phyloP scores from a whole-genome alignment of 352 stramenopile genomes.

The Pythium monospermum region DNA sequence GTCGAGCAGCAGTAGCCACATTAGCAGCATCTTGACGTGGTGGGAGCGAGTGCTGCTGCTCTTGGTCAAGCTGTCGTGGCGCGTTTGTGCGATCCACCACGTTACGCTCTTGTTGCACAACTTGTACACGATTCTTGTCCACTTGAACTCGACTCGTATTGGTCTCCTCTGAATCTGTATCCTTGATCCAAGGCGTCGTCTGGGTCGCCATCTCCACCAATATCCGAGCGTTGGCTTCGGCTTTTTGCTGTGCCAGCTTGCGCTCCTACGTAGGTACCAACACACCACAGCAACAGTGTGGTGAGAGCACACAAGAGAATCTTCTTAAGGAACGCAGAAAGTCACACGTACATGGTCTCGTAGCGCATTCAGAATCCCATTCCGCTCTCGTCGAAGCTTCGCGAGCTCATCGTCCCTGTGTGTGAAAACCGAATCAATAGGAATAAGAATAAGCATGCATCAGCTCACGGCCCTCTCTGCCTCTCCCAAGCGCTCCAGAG shows the following conservation, averaged over 20 bases:
- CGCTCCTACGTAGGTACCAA: slow-evolving; percentile 4
- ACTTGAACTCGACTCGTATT: too few species aligned
- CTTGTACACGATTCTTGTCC: too few species aligned
- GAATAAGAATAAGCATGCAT: background rate
- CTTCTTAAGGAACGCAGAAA: too few species aligned
- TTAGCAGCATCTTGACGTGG: too few species aligned
- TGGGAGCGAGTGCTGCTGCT: too few species aligned
- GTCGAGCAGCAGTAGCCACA: too few species aligned
- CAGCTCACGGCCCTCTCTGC: background rate
- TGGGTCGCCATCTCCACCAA: background rate
- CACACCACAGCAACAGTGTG: background rate
- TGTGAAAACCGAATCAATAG: slow-evolving; percentile 4
- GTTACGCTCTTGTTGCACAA: too few species aligned
- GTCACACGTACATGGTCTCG: slow-evolving; percentile 31
- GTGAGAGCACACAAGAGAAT: too few species aligned
- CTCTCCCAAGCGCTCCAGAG: too few species aligned
- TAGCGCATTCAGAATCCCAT: slow-evolving; percentile 50
- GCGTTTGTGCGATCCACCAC: too few species aligned
- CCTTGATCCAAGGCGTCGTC: background rate
- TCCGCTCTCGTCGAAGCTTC: slow-evolving; percentile 57
- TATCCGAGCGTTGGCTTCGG: background rate
- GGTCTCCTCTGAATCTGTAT: too few species aligned
- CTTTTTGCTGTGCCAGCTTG: slow-evolving; percentile 3
- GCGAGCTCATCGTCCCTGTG: slow-evolving; percentile 55
- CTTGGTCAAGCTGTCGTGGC: too few species aligned